Conservation (phyloP, 305 asterid species). For the Caryopteris hybrid region DNA sequence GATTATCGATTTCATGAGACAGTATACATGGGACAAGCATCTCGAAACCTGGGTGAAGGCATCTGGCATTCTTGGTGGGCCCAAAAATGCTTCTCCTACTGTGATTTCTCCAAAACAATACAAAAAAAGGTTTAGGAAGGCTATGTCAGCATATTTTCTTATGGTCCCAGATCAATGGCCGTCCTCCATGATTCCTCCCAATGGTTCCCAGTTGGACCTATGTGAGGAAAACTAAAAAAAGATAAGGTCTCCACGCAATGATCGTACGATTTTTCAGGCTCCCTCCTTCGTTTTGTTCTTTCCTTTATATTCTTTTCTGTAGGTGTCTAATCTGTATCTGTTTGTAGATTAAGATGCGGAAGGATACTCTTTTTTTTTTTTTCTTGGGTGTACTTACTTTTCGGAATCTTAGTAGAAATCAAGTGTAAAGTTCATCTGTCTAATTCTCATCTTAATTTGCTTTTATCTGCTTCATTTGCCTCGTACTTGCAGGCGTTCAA, state of each 20-base stretch:
- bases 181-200: slow-evolving; percentile 27
- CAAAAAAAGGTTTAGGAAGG: slow-evolving; percentile 84
- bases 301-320: no score
- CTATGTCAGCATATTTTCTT: slow-evolving; percentile 84
- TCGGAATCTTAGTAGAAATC: background rate
- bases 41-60: slow-evolving; percentile 92
- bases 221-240: slow-evolving; percentile 32
- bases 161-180: slow-evolving; percentile 90
- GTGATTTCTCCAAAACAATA: slow-evolving; percentile 76
- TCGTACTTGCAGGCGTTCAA: background rate
- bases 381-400: slow-evolving; percentile 2
- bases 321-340: no score
- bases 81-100: slow-evolving; percentile 67
- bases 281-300: background rate
- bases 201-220: slow-evolving; percentile 30
- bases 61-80: slow-evolving; percentile 79
- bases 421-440: slow-evolving; percentile 16
- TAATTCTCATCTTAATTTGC: no score
- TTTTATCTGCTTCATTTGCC: background rate
- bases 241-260: slow-evolving; percentile 8
- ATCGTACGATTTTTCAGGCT: background rate
- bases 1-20: slow-evolving; percentile 86
- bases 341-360: slow-evolving; percentile 16
- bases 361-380: no score
- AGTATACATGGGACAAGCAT: slow-evolving; percentile 91